Percentiles rank a stretch among this genome's conserved stretches.
Conservation (phyloP, 306 rosid species). For the Alnus glutinosa region DNA sequence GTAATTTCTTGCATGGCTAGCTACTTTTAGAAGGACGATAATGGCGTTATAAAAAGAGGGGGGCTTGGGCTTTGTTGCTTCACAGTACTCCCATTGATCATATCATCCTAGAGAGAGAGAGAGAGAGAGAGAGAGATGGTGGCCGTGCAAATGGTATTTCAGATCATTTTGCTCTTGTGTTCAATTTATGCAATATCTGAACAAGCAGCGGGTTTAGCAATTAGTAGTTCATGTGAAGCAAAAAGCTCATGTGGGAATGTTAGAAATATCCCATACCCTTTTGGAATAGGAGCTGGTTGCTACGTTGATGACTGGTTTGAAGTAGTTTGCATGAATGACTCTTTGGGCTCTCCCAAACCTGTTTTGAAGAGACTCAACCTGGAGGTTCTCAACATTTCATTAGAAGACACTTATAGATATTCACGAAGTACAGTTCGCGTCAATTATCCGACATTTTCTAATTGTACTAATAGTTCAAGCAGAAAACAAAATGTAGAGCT, state of each 20-base stretch:
- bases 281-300: slow-evolving; percentile 2
- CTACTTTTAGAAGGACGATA: too few species aligned
- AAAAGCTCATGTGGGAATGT: neutral
- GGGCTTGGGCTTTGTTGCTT: too few species aligned
- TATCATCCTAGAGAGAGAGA: too few species aligned
- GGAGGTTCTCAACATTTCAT: neutral
- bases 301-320: slow-evolving; percentile 8
- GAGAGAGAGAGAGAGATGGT: too few species aligned
- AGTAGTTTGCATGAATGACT: neutral
- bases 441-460: neutral
- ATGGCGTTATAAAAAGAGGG: too few species aligned
- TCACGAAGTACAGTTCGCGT: neutral
- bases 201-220: neutral
- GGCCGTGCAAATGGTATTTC: too few species aligned
- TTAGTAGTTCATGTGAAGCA: neutral
- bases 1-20: too few species aligned
- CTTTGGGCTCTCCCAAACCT: neutral
- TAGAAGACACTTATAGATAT: neutral
- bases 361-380: neutral
- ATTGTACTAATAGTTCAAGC: neutral
- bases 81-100: too few species aligned
- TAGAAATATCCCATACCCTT: slow-evolving; percentile 4
- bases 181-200: neutral
- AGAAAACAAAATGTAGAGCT: neutral
- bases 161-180: neutral